These are phyloP conservation scores for Erodium maritimum DNA, from an alignment of 345 rosid genomes.

Conservation along the genomic window DNA sequence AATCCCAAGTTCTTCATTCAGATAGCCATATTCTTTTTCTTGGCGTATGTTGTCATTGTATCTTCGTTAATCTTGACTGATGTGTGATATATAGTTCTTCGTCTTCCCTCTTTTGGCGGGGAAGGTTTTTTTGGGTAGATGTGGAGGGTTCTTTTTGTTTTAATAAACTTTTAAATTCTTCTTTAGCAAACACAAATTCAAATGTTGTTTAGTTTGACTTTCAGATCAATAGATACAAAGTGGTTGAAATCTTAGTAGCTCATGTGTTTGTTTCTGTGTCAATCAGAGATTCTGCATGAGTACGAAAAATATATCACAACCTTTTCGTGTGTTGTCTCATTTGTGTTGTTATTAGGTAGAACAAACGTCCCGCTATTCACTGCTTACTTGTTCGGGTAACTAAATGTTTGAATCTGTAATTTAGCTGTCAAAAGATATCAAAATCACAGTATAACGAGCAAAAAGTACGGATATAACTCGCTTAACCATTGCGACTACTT, in stretches of 20 bases:
- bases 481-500: no score
- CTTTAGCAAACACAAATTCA: neutral
- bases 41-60: constrained; percentile 88
- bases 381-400: no score
- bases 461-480: no score
- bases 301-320: no score
- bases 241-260: neutral
- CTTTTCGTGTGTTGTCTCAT: no score
- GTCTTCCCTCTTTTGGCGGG: constrained; percentile 1
- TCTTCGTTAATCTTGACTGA: constrained; percentile 93
- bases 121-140: neutral
- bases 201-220: neutral
- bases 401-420: no score
- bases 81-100: constrained; percentile 23
- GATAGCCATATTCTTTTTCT: constrained; percentile 74
- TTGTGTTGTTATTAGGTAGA: no score
- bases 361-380: no score
- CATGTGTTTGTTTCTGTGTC: neutral
- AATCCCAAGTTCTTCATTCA: constrained; percentile 85
- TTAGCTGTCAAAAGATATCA: no score
- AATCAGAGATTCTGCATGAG: no score
- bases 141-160: neutral
- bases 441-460: no score
- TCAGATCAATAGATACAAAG: neutral
- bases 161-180: neutral